Evolutionary conservation across 805 yeast species (phyloP), one percentile per base, ranked within the genome.

Genomic region (Wickerhamomyces mucosus): DNA sequence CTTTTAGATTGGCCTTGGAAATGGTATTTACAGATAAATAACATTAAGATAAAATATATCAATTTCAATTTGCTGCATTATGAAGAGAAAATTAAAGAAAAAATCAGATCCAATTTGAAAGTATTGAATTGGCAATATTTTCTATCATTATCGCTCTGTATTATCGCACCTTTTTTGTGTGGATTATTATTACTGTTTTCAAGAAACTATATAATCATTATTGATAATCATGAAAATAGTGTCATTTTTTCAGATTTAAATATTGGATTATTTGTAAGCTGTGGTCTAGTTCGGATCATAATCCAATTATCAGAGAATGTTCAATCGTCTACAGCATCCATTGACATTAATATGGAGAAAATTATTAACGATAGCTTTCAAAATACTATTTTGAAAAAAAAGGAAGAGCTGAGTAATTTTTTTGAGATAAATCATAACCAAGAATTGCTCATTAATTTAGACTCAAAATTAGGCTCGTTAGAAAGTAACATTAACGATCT

Each of bases 1-100:
- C 30, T 56, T 0, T 42, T 55, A 12, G 65, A 61, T 28, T 61
- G 66, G 67, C 67, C 67, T 0, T 61, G 65, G 63, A 41, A 42
- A n/a, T 61, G 66, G 67, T 41, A 53, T 13, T 31, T 37, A 6
- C 56, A 51, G 26, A 45, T 61, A 10, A 39, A 39, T 20, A 38
- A 34, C 1, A 31, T 43, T 11, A 40, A 40, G 22, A 5, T 19
- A 18, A 42, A 37, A 26, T 14, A 6, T 13, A 19, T 45, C 9
- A 26, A 15, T 11, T 9, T 23, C 2, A 26, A 33, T 21, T 15
- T 38, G 27, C 43, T 38, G 8, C 23, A 17, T 8, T 3, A 15
- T 12, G 29, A 20, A 7, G 24, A 14, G 11, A 26, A 38, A 10
- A 13, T 35, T 15, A 16, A 32, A 15, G 27, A 29, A 3, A 16